Base-by-base conservation (phyloP, 495 filamentous ascomycete genomes). In the Eremomyces bilateralis region DNA sequence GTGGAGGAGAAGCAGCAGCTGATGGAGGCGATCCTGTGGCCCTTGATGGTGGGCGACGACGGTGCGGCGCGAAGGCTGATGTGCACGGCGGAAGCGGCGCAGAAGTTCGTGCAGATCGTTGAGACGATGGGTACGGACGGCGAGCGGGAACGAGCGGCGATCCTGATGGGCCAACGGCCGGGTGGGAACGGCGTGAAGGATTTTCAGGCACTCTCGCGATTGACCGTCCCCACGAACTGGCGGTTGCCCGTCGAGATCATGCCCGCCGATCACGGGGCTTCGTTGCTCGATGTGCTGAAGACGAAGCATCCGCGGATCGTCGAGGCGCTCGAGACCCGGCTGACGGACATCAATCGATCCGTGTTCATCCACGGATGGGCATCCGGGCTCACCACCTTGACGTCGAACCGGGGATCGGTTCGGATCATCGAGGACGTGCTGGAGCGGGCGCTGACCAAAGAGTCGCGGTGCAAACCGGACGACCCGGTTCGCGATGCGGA, bases 291-390 rank as follows among this genome's bases (percentile, higher is more conserved):
- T 4, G 43, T 29, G 19, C 29, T 29, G n/a, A 20, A 41, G 16
- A 4, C 30, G 1, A n/a, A 18, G 13, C 35, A 52, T 1, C 48
- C 49, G 3, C 12, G 15, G 2, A 22, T 53, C 4, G 49, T 43
- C 4, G 11, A 33, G 0, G 39, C 31, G 6, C 42, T 53, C 2
- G 36, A 24, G 12, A 32, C 33, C 6, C 53, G 61, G 15, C 49
- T 80, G 32, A 65, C 63, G 3, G 56, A 63, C 24, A 72, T 80
- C 32, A 80, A 80, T 42, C 47, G 57, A 28, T 67, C 67, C 25
- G 74, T 77, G 8, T 78, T 80, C 44, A 53, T 78, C 42, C 69
- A 68, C 43, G 75, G 76, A 5, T 80, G 75, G 75, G 56, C 54
- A 22, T 53, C 54, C 3, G 59, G 59, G 1, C 42, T 62, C 21